Evolutionary conservation across 257 asterid species (phyloP), one percentile per base, ranked within the genome.

Genomic region (Solanum phureja): DNA sequence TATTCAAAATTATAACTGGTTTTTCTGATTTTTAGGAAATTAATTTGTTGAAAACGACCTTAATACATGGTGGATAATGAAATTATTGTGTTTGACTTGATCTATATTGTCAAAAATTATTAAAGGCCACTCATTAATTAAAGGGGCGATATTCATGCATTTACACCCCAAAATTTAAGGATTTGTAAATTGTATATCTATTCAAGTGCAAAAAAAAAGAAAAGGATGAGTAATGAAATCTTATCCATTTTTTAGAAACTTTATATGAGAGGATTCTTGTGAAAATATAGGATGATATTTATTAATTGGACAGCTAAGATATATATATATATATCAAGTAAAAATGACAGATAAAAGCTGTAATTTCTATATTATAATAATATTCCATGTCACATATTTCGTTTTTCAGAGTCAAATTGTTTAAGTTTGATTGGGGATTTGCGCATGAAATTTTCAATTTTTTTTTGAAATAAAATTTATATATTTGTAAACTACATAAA

Each of bases 391-490:
- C 7, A 5, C 8, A 49, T 49, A 49, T 49, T 49, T 5, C 7
- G 0, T 49, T 14, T 49, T 49, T 44, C 7, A 5, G 3, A 49
- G 3, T 49, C 0, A 49, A 49, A 0, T 0, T 5, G 1, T 49
- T 49, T 49, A 49, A 49, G 7, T 49, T 5, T 49, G 21, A 49
- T 49, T 0, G 8, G 0, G 0, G 0, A 49, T 49, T 14, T 49
- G 0, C 0, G 0, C 3, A 49, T 49, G 3, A 14, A 49, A 49
- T 49, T 0, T 49, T 49, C 0, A 49, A 14, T 49, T 49, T 49
- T 49, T 49, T 46, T 5, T 49, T 5, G 0, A 49, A 49, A 49
- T 49, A 49, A 13, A 49, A 49, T 49, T 49, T 49, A 49, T 49
- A 13, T 13, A 49, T 49, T 49, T 49, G 3, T 14, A 49, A 49